Conservation (phyloP, 2,329 filamentous ascomycete genomes). For the Grosmannia penicillata region DNA sequence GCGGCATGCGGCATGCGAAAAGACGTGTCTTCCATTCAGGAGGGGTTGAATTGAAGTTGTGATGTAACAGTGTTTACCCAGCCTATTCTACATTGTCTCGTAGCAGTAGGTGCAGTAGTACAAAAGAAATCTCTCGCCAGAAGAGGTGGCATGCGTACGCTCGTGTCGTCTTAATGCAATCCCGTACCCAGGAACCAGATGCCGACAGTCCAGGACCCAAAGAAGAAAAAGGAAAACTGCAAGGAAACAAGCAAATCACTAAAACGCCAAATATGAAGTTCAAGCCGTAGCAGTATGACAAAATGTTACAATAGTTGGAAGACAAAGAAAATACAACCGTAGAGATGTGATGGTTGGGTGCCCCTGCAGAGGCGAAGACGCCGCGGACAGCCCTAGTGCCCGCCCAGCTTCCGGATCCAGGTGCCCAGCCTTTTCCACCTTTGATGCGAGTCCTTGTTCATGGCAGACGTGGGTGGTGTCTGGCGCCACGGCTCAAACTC, state of each 20-base stretch:
- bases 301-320: too few species aligned
- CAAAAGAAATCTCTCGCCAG: background rate
- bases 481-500: constrained; percentile 7
- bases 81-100: too few species aligned
- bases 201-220: background rate
- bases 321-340: background rate
- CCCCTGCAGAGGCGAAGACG: background rate
- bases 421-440: constrained; percentile 17
- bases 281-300: too few species aligned
- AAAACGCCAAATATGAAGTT: too few species aligned
- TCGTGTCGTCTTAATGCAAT: background rate
- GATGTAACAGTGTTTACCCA: too few species aligned
- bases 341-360: background rate
- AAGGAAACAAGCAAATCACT: too few species aligned
- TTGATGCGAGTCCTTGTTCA: too few species aligned
- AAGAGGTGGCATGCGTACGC: too few species aligned
- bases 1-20: too few species aligned
- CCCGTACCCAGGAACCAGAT: background rate
- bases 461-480: background rate
- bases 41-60: too few species aligned
- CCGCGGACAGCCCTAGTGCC: constrained; percentile 11
- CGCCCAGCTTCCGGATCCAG: constrained; percentile 18
- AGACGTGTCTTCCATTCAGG: too few species aligned
- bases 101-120: background rate
- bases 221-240: too few species aligned